phyloP scores from a whole-genome alignment of 2,329 filamentous ascomycete genomes.

The Biscogniauxia mediterranea region DNA sequence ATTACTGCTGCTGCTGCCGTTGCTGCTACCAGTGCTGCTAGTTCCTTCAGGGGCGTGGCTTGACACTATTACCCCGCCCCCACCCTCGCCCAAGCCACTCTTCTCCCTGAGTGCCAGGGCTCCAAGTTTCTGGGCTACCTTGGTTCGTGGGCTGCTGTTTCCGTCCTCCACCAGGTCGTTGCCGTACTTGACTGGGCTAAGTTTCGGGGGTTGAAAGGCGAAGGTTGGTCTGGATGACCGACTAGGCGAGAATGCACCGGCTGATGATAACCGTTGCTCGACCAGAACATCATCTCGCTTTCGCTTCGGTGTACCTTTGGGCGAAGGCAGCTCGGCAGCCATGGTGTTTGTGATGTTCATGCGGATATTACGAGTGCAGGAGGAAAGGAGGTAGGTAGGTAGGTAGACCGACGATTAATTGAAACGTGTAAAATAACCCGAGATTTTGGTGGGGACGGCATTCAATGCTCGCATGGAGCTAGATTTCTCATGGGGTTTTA shows the following conservation, averaged over 20 bases:
- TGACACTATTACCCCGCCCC: conserved; percentile 42
- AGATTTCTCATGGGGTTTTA: not conserved
- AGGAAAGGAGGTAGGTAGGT: not conserved
- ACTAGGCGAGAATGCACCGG: conserved; percentile 23
- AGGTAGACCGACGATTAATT: not conserved
- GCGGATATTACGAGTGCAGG: not conserved
- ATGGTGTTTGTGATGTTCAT: conserved; percentile 9
- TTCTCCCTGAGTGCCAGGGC: conserved; percentile 43
- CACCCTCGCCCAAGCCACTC: conserved; percentile 28
- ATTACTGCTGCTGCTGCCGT: conserved; percentile 4
- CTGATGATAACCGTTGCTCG: conserved; percentile 28
- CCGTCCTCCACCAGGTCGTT: conserved; percentile 40
- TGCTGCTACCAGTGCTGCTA: too few relatives aligned
- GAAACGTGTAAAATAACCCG: not conserved
- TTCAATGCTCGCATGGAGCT: not conserved
- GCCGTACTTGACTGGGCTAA: conserved; percentile 10
- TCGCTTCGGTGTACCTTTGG: conserved; percentile 43
- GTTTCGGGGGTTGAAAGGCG: conserved; percentile 42
- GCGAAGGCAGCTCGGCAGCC: conserved; percentile 21
- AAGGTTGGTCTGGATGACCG: conserved; percentile 34
- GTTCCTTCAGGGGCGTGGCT: conserved; percentile 15
- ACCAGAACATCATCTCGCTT: conserved; percentile 39
- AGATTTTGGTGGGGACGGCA: too few relatives aligned
- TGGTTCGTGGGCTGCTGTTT: conserved; percentile 51
- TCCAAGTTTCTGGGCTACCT: conserved; percentile 51